Evolutionary conservation across 768 basidiomycete genomes (phyloP).

Genomic region (Trametes maxima): DNA sequence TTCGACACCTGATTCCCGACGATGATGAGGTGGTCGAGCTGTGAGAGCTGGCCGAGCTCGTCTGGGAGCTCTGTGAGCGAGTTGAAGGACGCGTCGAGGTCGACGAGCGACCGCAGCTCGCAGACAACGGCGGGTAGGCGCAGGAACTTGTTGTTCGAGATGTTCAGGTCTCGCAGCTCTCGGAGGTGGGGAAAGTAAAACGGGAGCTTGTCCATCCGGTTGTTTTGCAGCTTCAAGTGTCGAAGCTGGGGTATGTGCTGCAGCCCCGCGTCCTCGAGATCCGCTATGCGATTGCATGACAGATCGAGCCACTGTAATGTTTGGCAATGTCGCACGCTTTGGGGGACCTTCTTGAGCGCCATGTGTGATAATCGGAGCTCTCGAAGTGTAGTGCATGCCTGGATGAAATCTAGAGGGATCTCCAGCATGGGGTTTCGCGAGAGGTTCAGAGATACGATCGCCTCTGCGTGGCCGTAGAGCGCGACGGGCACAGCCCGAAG

Average conservation of each 20-base stretch:
- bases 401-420: slow-evolving; percentile 94
- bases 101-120: slow-evolving; percentile 69
- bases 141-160: slow-evolving; percentile 94
- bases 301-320: slow-evolving; percentile 83
- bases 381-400: slow-evolving; percentile 78
- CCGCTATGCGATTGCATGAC: slow-evolving; percentile 87
- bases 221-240: slow-evolving; percentile 82
- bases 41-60: slow-evolving; percentile 67
- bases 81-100: slow-evolving; percentile 96
- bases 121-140: slow-evolving; percentile 74
- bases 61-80: slow-evolving; percentile 79
- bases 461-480: slow-evolving; percentile 81
- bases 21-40: slow-evolving; percentile 72
- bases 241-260: slow-evolving; percentile 73
- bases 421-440: slow-evolving; percentile 96
- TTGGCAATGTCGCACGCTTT: slow-evolving; percentile 72
- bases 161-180: slow-evolving; percentile 76
- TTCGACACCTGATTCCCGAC: slow-evolving; percentile 82
- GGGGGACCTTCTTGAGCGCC: slow-evolving; percentile 93
- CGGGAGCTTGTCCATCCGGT: slow-evolving; percentile 85
- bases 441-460: slow-evolving; percentile 82
- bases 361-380: slow-evolving; percentile 88
- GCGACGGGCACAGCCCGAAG: slow-evolving; percentile 88
- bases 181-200: slow-evolving; percentile 80
- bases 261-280: slow-evolving; percentile 84